Base-by-base conservation (phyloP, 108 stramenopile species). In the Craspedostauros australis region DNA sequence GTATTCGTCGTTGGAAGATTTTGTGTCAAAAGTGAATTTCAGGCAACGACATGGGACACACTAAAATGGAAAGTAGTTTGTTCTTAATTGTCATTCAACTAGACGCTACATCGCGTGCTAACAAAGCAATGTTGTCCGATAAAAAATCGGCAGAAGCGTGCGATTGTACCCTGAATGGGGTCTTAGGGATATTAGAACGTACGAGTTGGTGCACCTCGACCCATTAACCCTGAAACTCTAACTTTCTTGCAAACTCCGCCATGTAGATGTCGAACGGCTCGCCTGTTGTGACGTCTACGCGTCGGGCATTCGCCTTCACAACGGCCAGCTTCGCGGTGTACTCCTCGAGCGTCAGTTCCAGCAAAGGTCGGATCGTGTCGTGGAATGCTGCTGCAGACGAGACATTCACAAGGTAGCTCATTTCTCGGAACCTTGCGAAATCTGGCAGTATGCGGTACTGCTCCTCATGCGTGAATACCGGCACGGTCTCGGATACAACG, bases 401-500 rank as follows among this genome's bases (percentile, higher is more conserved):
- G 4, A 46, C 56, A 45, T 57, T 45, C 31, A 57, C 44, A 11
- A 57, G 18, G 36, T 46, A 57, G 1, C 44, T 34, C 4, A 57
- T 6, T 28, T 44, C n/a, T n/a, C n/a, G n/a, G n/a, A n/a, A n/a
- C n/a, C n/a, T n/a, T n/a, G n/a, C n/a, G n/a, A n/a, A 66, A 27
- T 50, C 33, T 0, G 57, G 50, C 15, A 57, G 19, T 0, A 43
- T 31, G 3, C 40, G 18, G 26, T 64, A 64, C 22, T 56, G 63
- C 32, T 64, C 19, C 4, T 48, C 26, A 5, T 22, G 15, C 11
- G 65, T 66, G 32, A 66, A 66, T 9, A 66, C 48, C 5, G 65
- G 65, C 21, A 66, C 65, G 2, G 65, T 59, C 1, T 57, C 65
- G 33, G 49, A 51, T 18, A 66, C 22, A 12, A 66, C 27, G 6